Evolutionary conservation across 176 grass and related monocot species (phyloP).

Genomic region (Oryza australiensis): DNA sequence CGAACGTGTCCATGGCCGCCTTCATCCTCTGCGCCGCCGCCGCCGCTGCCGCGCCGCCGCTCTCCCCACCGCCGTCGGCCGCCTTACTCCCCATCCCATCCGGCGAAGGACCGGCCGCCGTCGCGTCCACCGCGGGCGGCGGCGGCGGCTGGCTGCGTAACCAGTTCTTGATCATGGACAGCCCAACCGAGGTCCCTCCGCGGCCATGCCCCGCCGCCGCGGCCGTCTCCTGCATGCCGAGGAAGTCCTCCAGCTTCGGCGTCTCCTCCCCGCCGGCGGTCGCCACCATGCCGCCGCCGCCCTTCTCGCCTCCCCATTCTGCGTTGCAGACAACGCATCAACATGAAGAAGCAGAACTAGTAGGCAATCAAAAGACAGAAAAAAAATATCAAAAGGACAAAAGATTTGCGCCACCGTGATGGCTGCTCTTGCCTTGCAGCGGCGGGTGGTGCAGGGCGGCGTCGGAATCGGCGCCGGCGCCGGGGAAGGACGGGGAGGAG

Average conservation of each 20-base stretch:
- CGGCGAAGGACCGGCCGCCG: conserved; percentile 28
- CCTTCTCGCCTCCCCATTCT: conserved; percentile 50
- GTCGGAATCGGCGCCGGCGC: background rate
- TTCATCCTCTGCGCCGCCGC: conserved; percentile 45
- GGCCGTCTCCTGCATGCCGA: conserved; percentile 19
- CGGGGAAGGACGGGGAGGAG: conserved; percentile 48
- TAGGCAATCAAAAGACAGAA: background rate
- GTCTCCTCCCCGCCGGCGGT: conserved; percentile 26
- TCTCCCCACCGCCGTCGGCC: background rate
- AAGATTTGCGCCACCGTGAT: background rate
- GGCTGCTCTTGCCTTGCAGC: background rate
- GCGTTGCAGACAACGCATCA: background rate
- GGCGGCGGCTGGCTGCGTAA: conserved; percentile 57
- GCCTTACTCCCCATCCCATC: conserved; percentile 26
- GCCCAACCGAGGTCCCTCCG: conserved; percentile 46
- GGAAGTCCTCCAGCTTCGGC: conserved; percentile 72
- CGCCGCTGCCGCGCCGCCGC: background rate
- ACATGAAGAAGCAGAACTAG: too few species aligned
- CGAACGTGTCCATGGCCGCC: conserved; percentile 63
- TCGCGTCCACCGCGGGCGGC: background rate
- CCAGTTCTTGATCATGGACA: conserved; percentile 90
- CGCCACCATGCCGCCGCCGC: background rate
- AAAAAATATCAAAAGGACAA: background rate
- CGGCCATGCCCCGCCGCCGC: background rate
- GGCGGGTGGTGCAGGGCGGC: background rate